A percentile compares a stretch with the other conserved stretches of the same genome.
These are phyloP conservation scores for Candida gorgasii DNA, from an alignment of 805 yeast species.

Conservation along the genomic window DNA sequence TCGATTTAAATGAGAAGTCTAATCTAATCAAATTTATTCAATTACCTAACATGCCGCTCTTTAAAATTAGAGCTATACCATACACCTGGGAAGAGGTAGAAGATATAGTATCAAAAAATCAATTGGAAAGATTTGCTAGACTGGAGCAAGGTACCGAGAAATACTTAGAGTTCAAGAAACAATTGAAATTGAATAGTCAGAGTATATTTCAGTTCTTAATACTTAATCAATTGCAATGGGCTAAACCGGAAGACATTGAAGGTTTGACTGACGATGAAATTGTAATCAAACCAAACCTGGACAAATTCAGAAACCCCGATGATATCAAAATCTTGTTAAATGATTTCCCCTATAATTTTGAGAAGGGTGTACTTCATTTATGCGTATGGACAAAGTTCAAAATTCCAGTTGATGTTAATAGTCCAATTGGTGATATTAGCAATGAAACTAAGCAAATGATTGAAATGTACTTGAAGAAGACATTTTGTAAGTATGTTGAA, in stretches of 20 bases:
- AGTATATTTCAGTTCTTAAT: constrained; percentile 53
- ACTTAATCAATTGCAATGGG: constrained; percentile 53
- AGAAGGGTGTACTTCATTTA: constrained; percentile 51
- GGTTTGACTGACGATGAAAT: constrained; percentile 20
- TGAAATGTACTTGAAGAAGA: constrained; percentile 45
- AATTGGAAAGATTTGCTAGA: constrained; percentile 51
- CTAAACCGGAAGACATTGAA: constrained; percentile 26
- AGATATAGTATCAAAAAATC: constrained; percentile 39
- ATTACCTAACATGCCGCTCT: constrained; percentile 40
- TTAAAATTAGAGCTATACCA: constrained; percentile 35
- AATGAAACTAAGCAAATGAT: constrained; percentile 41
- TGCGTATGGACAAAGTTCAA: constrained; percentile 67
- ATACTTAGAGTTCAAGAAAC: constrained; percentile 49
- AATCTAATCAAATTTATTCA: constrained; percentile 21
- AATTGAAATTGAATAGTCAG: constrained; percentile 32
- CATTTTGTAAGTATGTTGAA: constrained; percentile 47
- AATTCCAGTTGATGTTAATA: constrained; percentile 52
- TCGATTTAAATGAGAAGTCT: constrained; percentile 6
- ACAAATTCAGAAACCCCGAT: constrained; percentile 34
- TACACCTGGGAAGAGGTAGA: constrained; percentile 49
- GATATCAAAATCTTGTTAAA: constrained; percentile 53
- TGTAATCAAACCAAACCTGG: constrained; percentile 12
- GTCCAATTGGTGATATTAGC: constrained; percentile 54
- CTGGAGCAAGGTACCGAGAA: constrained; percentile 40
- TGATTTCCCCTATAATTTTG: constrained; percentile 69